Evolutionary conservation across 306 rosid genomes (phyloP), one percentile per base, ranked within the genome.

Genomic region (Prinsepia uniflora): DNA sequence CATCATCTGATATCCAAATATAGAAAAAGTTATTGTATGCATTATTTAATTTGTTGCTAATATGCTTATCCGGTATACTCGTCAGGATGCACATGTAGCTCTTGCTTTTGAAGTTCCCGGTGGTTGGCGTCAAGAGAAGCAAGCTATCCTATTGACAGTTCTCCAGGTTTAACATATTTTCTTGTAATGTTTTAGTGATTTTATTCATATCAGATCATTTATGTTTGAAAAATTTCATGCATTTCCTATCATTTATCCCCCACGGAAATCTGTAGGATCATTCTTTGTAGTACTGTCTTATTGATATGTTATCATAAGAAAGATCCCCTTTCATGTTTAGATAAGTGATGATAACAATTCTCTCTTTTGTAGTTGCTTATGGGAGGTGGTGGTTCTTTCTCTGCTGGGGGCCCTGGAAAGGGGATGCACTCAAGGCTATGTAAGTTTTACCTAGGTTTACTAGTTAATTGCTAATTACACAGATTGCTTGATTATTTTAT

Each of bases 371-470:
- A 92, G 98, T 78, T 86, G 89, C 96, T 92, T 71, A 90, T 92
- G 98, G 98, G 96, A 75, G 98, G 98, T 57, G 98, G 98, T 58
- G 96, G 98, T 3, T 90, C 98, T 10, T 92, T 92, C 87, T 92
- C 98, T 44, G 96, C 96, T 2, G 96, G 98, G 55, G 98, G 98
- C 0, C 96, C 96, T 0, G 98, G 98, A 70, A 92, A 92, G 81
- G 96, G 96, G 81, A 92, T 92, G 98, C 98, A 90, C 88, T 92
- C 96, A 67, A 82, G 98, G 80, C 95, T 92, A 76, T 92, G 96
- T 92, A 76, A 79, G 95, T 88, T 73, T 79, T 57, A 65, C 73
- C 24, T 57, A 10, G 71, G 53, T 30, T 66, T 63, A 73, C 53
- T 61, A 39, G 18, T 69, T 62, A 54, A 14, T 68, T 64, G 65